phyloP scores from a whole-genome alignment of 2,329 filamentous ascomycete genomes.

The Trichoderma lentiforme region DNA sequence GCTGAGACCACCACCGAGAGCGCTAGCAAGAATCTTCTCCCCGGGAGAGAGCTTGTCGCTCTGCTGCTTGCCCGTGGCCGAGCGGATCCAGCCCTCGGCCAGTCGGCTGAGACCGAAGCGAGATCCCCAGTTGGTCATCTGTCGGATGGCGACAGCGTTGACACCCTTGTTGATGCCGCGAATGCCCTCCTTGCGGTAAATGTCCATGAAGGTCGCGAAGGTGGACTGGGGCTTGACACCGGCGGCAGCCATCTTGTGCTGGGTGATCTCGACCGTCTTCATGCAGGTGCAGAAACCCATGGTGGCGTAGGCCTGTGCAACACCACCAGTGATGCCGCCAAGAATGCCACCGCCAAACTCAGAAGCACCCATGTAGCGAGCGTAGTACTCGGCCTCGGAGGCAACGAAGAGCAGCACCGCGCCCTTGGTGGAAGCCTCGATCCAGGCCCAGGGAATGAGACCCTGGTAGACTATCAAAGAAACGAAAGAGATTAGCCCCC shows the following conservation, averaged over 20 bases:
- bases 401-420: slow-evolving; percentile 98
- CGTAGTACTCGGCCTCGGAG: slow-evolving; percentile 95
- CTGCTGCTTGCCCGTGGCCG: slow-evolving; percentile 72
- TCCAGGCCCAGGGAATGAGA: slow-evolving; percentile 99
- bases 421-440: slow-evolving; percentile 99
- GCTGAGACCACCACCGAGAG: slow-evolving; percentile 86
- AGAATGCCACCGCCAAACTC: slow-evolving; percentile 86
- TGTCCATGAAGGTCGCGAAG: slow-evolving; percentile 93
- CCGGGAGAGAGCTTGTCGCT: slow-evolving; percentile 70
- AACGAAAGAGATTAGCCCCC: neutral
- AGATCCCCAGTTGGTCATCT: slow-evolving; percentile 99
- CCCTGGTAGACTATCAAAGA: slow-evolving; percentile 83
- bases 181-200: slow-evolving; percentile 92
- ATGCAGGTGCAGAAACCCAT: slow-evolving; percentile 99
- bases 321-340: slow-evolving; percentile 89
- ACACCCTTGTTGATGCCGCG: slow-evolving; percentile 97
- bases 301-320: slow-evolving; percentile 97
- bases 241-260: slow-evolving; percentile 84
- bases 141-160: slow-evolving; percentile 95
- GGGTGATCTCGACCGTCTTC: slow-evolving; percentile 99
- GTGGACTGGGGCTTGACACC: slow-evolving; percentile 87
- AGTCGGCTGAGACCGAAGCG: slow-evolving; percentile 92
- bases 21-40: slow-evolving; percentile 88
- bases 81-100: slow-evolving; percentile 84
- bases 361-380: slow-evolving; percentile 74